These are phyloP conservation scores for Trichothecium roseum DNA, from an alignment of 2,329 filamentous ascomycete genomes.

Conservation along the genomic window DNA sequence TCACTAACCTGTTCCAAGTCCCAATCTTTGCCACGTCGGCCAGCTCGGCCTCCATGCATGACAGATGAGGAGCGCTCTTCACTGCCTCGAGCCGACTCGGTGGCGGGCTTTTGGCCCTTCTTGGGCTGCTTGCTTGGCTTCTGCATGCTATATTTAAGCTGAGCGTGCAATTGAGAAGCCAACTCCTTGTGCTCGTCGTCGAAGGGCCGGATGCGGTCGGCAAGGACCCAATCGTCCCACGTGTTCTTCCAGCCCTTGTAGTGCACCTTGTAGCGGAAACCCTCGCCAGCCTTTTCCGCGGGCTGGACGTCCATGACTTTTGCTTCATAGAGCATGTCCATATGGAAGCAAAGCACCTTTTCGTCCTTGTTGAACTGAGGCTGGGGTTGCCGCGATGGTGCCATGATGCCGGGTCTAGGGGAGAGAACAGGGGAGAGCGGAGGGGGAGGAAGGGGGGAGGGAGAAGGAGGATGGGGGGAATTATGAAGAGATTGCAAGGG, in stretches of 20 bases:
- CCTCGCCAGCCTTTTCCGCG: constrained; percentile 57
- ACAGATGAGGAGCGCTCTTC: constrained; percentile 62
- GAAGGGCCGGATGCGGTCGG: constrained; percentile 88
- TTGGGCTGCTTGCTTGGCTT: constrained; percentile 43
- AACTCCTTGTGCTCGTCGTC: constrained; percentile 92
- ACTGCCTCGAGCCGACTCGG: constrained; percentile 53
- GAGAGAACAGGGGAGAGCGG: neutral
- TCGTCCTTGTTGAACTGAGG: constrained; percentile 66
- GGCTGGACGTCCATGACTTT: constrained; percentile 73
- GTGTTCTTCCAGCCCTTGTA: constrained; percentile 99
- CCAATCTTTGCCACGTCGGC: constrained; percentile 66
- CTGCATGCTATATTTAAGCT: constrained; percentile 51
- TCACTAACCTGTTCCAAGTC: constrained; percentile 68
- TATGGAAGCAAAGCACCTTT: constrained; percentile 92
- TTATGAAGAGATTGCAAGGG: neutral
- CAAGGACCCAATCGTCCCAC: constrained; percentile 98
- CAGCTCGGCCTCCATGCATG: constrained; percentile 54
- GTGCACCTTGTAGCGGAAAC: constrained; percentile 84
- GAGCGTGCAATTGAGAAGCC: constrained; percentile 60
- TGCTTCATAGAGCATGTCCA: constrained; percentile 93
- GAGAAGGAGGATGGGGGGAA: neutral
- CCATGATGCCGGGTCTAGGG: constrained; percentile 18
- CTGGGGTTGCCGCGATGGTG: constrained; percentile 31
- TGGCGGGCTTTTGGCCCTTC: constrained; percentile 26
- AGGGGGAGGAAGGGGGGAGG: constrained; percentile 2